Conservation (phyloP, 352 stramenopile species). For the Globisporangium nodosum region DNA sequence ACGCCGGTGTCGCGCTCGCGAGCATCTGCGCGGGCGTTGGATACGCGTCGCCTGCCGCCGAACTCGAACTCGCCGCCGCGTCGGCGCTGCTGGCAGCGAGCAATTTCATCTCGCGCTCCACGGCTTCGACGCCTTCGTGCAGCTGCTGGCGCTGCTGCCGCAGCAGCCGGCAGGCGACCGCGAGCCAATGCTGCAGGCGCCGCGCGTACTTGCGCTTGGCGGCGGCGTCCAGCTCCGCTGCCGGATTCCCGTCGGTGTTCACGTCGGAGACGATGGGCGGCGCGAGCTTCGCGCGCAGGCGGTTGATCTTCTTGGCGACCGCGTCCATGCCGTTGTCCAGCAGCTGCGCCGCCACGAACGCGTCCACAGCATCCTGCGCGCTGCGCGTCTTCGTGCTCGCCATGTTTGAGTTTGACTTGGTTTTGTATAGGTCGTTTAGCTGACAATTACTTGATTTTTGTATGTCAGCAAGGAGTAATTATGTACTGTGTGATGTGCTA, state of each 20-base stretch:
- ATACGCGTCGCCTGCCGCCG: conserved; percentile 2
- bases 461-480: neutral
- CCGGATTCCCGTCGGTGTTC: conserved; percentile 10
- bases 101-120: conserved; percentile 47
- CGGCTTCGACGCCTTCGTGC: conserved; percentile 36
- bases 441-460: too few relatives aligned
- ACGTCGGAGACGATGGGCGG: conserved; percentile 10
- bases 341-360: conserved; percentile 70
- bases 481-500: neutral
- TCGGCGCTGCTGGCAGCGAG: conserved; percentile 19
- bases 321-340: conserved; percentile 79
- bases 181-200: conserved; percentile 62
- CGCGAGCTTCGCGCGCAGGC: conserved; percentile 51
- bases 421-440: too few relatives aligned
- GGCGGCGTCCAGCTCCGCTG: neutral
- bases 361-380: conserved; percentile 51
- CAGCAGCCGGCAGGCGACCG: conserved; percentile 49
- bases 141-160: conserved; percentile 47
- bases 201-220: conserved; percentile 38
- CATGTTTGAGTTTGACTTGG: neutral
- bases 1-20: conserved; percentile 1
- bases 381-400: conserved; percentile 5
- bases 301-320: conserved; percentile 58
- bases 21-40: conserved; percentile 5
- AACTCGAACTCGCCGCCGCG: neutral